phyloP scores from a whole-genome alignment of 1,284 basidiomycete species.

The Rhodotorula sp. region DNA sequence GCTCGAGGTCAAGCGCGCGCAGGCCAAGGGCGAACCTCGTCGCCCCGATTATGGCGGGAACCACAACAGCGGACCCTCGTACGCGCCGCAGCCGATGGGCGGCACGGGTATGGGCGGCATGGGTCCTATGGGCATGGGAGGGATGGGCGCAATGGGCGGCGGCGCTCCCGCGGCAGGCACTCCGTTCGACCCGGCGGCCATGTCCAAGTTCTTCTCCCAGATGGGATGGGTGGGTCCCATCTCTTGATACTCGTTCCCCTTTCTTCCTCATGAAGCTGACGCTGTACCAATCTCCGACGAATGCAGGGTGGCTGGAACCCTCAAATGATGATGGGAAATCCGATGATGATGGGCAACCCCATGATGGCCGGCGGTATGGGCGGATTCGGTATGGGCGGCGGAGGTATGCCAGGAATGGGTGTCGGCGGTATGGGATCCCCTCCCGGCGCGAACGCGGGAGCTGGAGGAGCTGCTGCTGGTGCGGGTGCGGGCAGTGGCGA shows the following conservation, averaged over 20 bases:
- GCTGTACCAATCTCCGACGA: background rate
- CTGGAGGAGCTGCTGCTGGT: constrained; percentile 45
- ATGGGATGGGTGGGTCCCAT: constrained; percentile 45
- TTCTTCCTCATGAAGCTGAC: constrained; percentile 44
- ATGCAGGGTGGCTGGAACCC: constrained; percentile 8
- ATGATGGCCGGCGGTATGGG: constrained; percentile 28
- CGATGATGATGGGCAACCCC: constrained; percentile 29
- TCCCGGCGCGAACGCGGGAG: background rate
- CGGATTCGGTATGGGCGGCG: constrained; percentile 6
- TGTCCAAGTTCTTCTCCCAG: constrained; percentile 58
- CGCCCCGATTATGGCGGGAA: constrained; percentile 35
- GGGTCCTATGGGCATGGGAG: constrained; percentile 42
- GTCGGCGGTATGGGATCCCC: constrained; percentile 2
- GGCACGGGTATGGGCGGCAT: constrained; percentile 18
- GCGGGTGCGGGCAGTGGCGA: constrained; percentile 47
- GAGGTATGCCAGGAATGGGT: constrained; percentile 5
- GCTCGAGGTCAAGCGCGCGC: constrained; percentile 42
- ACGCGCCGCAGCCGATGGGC: constrained; percentile 4
- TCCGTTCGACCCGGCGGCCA: constrained; percentile 54
- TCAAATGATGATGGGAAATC: constrained; percentile 46
- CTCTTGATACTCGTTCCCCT: background rate
- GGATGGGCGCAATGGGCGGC: constrained; percentile 38
- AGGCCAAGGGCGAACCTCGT: constrained; percentile 30
- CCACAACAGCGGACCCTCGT: constrained; percentile 13
- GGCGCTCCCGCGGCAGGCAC: constrained; percentile 18